Conservation (phyloP, 1,284 basidiomycete genomes). For the Rhodofomes roseus region DNA sequence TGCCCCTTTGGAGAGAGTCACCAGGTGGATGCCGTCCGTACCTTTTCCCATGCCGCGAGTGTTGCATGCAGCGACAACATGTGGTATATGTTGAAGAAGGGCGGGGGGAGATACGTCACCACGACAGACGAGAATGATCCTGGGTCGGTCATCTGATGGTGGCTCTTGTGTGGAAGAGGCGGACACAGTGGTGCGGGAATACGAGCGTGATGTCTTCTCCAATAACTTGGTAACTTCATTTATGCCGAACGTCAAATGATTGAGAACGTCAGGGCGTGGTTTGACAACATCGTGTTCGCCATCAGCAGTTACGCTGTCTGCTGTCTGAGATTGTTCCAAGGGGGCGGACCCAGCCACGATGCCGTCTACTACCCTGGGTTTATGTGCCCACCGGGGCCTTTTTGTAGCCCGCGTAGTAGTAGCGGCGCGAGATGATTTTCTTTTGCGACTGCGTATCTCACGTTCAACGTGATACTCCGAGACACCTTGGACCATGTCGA, state of each 20-base stretch:
- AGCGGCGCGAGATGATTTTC: conserved; percentile 20
- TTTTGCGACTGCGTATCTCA: conserved; percentile 32
- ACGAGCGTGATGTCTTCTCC: conserved; percentile 51
- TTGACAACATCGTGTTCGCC: neutral
- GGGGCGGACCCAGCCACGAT: neutral
- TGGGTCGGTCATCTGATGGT: conserved; percentile 23
- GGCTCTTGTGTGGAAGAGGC: conserved; percentile 5
- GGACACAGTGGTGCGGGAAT: conserved; percentile 25
- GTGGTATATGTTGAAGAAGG: conserved; percentile 68
- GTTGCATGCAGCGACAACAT: conserved; percentile 72
- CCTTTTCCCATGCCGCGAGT: conserved; percentile 28
- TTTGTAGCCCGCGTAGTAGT: neutral
- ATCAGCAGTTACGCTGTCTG: neutral
- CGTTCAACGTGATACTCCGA: conserved; percentile 38
- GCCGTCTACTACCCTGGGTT: neutral
- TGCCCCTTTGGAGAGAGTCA: conserved; percentile 71
- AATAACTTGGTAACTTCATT: conserved; percentile 78
- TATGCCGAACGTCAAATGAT: conserved; percentile 66
- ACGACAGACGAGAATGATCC: conserved; percentile 62
- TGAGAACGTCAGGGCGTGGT: conserved; percentile 28
- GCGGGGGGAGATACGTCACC: conserved; percentile 71
- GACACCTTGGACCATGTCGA: conserved; percentile 47
- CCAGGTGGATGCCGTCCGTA: conserved; percentile 43
- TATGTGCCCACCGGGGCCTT: neutral
- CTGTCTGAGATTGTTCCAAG: conserved; percentile 10